Evolutionary conservation across 2,329 filamentous ascomycete genomes (phyloP), one percentile per base, ranked within the genome.

Genomic region (Fusarium tuaranense): DNA sequence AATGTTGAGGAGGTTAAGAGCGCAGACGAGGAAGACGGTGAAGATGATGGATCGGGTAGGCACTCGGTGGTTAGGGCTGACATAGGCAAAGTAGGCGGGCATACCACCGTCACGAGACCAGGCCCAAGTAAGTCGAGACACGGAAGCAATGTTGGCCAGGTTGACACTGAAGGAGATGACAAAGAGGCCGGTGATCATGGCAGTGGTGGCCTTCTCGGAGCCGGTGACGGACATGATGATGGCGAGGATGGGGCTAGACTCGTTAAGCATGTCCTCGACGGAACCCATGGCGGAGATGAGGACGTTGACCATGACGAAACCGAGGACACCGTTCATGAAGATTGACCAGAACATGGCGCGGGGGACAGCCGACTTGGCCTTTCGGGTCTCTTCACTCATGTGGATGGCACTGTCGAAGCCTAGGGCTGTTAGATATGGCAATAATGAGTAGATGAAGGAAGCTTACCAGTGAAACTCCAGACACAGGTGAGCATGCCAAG

Each of bases 321-420:
- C 76, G 10, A 78, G 75, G 2, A 72, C 63, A 8, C 76, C 76
- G 10, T 78, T 78, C 76, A 78, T 78, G 41, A 78, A 77, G 58
- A 78, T 78, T n/a, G 76, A 78, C 76, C 76, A 78, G 62, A 78
- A 78, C 76, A 78, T 78, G 20, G 76, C 76, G 5, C 76, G 57
- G 4, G 76, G 76, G 0, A 78, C 76, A 1, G 76, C 76, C 0
- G 76, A 78, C 57, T 78, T 78, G 3, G 76, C 76, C 16, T 75
- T 76, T 32, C 76, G 74, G 1, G 76, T 78, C 30, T 78, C 76
- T 1, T 78, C 76, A 2, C 75, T 77, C 76, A 78, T 78, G 9
- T 78, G 76, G 0, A 78, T 77, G 22, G 76, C 76, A 30, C 76
- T 77, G 34, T 78, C 76, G 13, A 78, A 78, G 3, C 76, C 76